Evolutionary conservation across 1,284 basidiomycete genomes (phyloP).

Genomic region (Cutaneotrichosporon cutaneum): DNA sequence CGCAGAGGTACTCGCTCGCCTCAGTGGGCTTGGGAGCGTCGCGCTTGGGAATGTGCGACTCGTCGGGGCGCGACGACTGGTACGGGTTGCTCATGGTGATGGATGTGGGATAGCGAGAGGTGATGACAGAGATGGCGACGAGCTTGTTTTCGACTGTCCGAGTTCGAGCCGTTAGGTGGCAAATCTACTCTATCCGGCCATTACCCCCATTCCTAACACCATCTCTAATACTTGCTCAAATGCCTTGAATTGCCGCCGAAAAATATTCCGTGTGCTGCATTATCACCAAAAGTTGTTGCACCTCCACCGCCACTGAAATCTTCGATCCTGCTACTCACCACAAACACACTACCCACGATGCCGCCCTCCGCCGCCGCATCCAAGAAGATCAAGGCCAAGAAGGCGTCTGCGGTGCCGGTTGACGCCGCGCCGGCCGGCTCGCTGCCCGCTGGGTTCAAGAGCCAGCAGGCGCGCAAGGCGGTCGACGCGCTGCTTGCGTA

Average conservation of each 20-base stretch:
- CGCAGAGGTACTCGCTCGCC: conserved; percentile 88
- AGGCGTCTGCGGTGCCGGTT: conserved; percentile 10
- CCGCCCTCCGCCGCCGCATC: conserved; percentile 18
- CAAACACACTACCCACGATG: conserved; percentile 13
- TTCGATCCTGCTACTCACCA: conserved; percentile 8
- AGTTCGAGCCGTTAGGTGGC: background rate
- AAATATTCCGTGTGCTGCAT: conserved; percentile 1
- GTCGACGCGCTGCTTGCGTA: conserved; percentile 72
- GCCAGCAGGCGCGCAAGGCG: conserved; percentile 72
- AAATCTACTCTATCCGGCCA: conserved; percentile 5
- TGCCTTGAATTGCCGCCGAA: background rate
- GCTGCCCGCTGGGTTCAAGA: conserved; percentile 57
- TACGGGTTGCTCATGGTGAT: conserved; percentile 46
- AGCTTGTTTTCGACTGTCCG: background rate
- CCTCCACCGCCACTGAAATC: conserved; percentile 13
- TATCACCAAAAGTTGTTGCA: conserved; percentile 17
- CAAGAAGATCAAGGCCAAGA: conserved; percentile 24
- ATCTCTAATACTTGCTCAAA: background rate
- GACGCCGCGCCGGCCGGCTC: conserved; percentile 26
- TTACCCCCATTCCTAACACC: background rate
- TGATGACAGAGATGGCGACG: background rate
- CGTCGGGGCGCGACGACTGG: conserved; percentile 31
- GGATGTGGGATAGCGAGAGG: background rate
- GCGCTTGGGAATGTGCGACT: conserved; percentile 37
- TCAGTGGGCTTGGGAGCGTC: conserved; percentile 39